Percentiles rank a stretch among this genome's conserved stretches.
Conservation (phyloP, 2,329 filamentous ascomycete genomes). For the Dothiorella sarmentorum region DNA sequence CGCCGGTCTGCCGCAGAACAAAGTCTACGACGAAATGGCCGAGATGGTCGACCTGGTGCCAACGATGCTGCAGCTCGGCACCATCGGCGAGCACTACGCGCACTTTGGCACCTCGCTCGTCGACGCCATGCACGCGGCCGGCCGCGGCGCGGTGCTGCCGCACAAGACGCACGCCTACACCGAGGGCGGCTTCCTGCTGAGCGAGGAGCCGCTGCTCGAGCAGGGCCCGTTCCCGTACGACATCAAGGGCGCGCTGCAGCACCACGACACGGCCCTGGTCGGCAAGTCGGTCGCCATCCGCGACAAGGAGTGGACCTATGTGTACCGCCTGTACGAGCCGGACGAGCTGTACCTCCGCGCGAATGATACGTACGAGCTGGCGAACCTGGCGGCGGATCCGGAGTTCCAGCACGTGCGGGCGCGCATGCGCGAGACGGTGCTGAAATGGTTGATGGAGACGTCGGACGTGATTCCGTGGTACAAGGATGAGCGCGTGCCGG, state of each 20-base stretch:
- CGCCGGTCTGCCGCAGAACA: constrained; percentile 38
- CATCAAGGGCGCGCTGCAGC: constrained; percentile 45
- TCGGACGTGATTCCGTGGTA: constrained; percentile 5
- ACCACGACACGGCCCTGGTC: constrained; percentile 43
- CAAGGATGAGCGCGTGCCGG: background rate
- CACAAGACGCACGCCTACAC: constrained; percentile 44
- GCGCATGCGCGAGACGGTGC: constrained; percentile 32
- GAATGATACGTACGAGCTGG: constrained; percentile 39
- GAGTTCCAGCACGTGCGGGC: constrained; percentile 25
- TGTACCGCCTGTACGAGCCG: constrained; percentile 48
- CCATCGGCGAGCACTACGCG: constrained; percentile 38
- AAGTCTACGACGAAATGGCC: constrained; percentile 34
- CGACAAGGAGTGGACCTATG: constrained; percentile 40
- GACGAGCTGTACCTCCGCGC: constrained; percentile 43
- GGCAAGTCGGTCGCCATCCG: constrained; percentile 43
- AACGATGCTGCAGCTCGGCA: constrained; percentile 41
- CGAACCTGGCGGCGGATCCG: constrained; percentile 37
- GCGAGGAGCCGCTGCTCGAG: constrained; percentile 47
- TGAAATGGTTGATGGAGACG: constrained; percentile 36
- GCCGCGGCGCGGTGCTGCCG: background rate
- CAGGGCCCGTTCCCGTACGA: constrained; percentile 46
- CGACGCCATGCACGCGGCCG: constrained; percentile 25
- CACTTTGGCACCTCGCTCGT: constrained; percentile 42
- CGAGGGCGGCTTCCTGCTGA: constrained; percentile 45
- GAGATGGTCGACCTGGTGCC: constrained; percentile 49